Percentiles rank a stretch among this genome's conserved stretches.
Conservation (phyloP, 495 filamentous ascomycete genomes). For the Lophiotrema nucula region DNA sequence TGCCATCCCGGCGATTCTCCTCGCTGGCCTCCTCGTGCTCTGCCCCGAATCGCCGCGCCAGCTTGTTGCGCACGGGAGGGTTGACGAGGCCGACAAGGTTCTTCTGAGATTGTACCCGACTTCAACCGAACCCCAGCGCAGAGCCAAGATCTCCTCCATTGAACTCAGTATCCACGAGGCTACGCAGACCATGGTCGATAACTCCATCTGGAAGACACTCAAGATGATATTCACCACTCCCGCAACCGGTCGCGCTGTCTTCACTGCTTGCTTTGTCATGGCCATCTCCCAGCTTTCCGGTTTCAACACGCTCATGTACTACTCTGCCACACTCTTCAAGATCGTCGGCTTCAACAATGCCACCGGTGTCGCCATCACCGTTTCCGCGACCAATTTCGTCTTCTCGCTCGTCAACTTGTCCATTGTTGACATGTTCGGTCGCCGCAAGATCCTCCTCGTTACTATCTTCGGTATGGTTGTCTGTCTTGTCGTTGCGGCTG, state of each 20-base stretch:
- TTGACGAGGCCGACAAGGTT: slow-evolving; percentile 44
- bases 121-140: slow-evolving; percentile 42
- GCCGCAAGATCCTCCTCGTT: slow-evolving; percentile 47
- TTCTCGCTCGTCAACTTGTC: slow-evolving; percentile 54
- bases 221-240: slow-evolving; percentile 49
- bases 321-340: slow-evolving; percentile 52
- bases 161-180: slow-evolving; percentile 43
- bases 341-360: slow-evolving; percentile 54
- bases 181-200: slow-evolving; percentile 40
- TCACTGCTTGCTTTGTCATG: slow-evolving; percentile 52
- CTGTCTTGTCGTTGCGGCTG: slow-evolving; percentile 46
- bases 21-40: slow-evolving; percentile 45
- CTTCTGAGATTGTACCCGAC: slow-evolving; percentile 45
- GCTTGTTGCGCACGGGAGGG: slow-evolving; percentile 47
- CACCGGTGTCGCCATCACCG: slow-evolving; percentile 50
- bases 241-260: slow-evolving; percentile 48
- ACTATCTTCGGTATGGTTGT: slow-evolving; percentile 49
- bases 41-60: slow-evolving; percentile 57
- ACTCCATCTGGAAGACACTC: slow-evolving; percentile 42
- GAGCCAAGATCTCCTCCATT: slow-evolving; percentile 44
- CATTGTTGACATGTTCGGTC: slow-evolving; percentile 50
- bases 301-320: slow-evolving; percentile 54
- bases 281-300: slow-evolving; percentile 50
- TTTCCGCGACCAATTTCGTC: slow-evolving; percentile 54
- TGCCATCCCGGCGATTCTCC: slow-evolving; percentile 50